Evolutionary conservation across 2,329 filamentous ascomycete genomes (phyloP).

Genomic region (Penicillium sp.): DNA sequence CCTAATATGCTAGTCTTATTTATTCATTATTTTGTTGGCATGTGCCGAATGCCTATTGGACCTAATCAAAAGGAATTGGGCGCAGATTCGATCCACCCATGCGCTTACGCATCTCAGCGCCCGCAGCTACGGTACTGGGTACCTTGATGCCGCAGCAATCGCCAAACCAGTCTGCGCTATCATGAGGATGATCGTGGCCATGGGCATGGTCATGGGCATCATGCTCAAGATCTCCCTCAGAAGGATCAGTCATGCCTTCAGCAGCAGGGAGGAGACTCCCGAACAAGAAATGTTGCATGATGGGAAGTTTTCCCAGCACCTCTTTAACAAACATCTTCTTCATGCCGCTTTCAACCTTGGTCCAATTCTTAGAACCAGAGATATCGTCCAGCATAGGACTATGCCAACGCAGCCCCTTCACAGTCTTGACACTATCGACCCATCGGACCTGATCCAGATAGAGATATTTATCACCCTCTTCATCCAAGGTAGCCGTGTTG

Average conservation of each 20-base stretch:
- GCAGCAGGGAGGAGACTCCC: constrained; percentile 72
- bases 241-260: constrained; percentile 60
- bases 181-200: constrained; percentile 62
- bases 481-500: constrained; percentile 76
- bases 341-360: constrained; percentile 91
- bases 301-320: constrained; percentile 82
- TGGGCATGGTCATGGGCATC: constrained; percentile 53
- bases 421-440: constrained; percentile 92
- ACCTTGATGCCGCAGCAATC: constrained; percentile 98
- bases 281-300: constrained; percentile 98
- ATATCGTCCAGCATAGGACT: constrained; percentile 98
- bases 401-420: constrained; percentile 90
- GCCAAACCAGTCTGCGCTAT: constrained; percentile 59
- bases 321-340: constrained; percentile 91
- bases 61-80: constrained; percentile 42
- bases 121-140: constrained; percentile 83
- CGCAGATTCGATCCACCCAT: constrained; percentile 58
- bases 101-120: constrained; percentile 75
- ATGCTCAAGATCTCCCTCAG: constrained; percentile 37
- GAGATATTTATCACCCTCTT: constrained; percentile 71
- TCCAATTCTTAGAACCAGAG: constrained; percentile 77
- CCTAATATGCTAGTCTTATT: neutral
- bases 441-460: constrained; percentile 90
- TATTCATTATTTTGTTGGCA: constrained; percentile 2
- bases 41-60: no score